Evolutionary conservation across 2,329 filamentous ascomycete species (phyloP), one percentile per base, ranked within the genome.

Genomic region (Fusarium sp.): DNA sequence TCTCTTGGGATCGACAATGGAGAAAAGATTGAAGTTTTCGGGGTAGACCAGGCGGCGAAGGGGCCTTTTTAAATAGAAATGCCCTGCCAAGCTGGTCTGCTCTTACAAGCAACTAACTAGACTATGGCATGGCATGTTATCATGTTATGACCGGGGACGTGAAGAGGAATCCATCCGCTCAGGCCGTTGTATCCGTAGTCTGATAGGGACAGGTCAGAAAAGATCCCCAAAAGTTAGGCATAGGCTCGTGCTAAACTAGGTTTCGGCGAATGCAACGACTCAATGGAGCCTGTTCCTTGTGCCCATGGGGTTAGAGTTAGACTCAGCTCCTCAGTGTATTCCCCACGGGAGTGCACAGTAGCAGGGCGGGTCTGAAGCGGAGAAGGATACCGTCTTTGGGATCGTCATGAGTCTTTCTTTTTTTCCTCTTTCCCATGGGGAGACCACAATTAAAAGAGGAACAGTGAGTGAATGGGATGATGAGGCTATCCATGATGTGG

Each of bases 371-470:
- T 29, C 22, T 26, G 28, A 41, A 32, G 28, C 54, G 54, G 50
- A 53, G 44, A 11, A 31, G n/a, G 29, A 34, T 59, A 28, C 56
- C 46, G 25, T 28, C 38, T 61, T 45, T 39, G 53, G 53, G 46
- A 45, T 52, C 40, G 38, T n/a, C 38, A 40, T 40, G 38, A 38
- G 38, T 25, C 19, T 19, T 19, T 19, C 2, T 19, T 19, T 19
- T 19, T 19, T 19, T 3, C 13, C 12, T 8, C 26, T 39, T 39
- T 40, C 42, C 49, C 49, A 53, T 53, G 49, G 49, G 49, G 49
- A 36, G 40, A 13, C 26, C 13, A 32, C 11, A 31, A 11, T 5
- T 13, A 13, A 13, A 34, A 13, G 12, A 34, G 31, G n/a, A 7
- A 34, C 6, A 6, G 13, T 15, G 13, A 34, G 25, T 29, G 12